Evolutionary conservation across 805 yeast species (phyloP).

Genomic region (Metschnikowia similis): DNA sequence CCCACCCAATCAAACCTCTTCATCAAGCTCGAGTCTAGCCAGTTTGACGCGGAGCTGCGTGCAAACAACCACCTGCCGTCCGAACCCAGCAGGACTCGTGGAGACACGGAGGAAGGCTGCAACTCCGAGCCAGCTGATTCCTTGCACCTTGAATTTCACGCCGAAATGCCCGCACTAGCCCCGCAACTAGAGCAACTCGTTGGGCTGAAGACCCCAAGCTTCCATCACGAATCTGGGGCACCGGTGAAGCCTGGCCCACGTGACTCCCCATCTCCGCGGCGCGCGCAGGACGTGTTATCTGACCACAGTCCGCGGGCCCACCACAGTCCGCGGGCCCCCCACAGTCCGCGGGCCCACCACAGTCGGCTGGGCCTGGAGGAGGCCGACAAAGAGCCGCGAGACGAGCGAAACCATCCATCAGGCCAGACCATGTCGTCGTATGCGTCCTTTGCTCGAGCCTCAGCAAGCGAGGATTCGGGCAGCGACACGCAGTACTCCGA

Average conservation of each 20-base stretch:
- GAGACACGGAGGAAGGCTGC: not conserved
- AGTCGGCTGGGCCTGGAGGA: not conserved
- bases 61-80: not conserved
- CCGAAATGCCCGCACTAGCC: no score
- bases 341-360: not conserved
- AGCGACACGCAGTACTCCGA: constrained; percentile 15
- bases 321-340: not conserved
- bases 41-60: not conserved
- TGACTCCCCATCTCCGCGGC: not conserved
- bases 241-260: not conserved
- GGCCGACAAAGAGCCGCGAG: not conserved
- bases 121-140: no score
- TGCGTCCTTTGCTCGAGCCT: not conserved
- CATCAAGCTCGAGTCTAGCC: no score
- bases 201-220: not conserved
- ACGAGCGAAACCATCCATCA: not conserved
- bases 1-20: no score
- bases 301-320: no score
- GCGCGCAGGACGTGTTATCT: not conserved
- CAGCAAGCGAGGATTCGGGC: constrained; percentile 5
- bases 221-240: not conserved
- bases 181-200: no score
- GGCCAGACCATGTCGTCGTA: no score
- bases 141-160: no score
- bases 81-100: not conserved